A percentile compares a stretch with the other conserved stretches of the same genome.
phyloP scores from a whole-genome alignment of 1,284 basidiomycete species.

The Trametes sp. region DNA sequence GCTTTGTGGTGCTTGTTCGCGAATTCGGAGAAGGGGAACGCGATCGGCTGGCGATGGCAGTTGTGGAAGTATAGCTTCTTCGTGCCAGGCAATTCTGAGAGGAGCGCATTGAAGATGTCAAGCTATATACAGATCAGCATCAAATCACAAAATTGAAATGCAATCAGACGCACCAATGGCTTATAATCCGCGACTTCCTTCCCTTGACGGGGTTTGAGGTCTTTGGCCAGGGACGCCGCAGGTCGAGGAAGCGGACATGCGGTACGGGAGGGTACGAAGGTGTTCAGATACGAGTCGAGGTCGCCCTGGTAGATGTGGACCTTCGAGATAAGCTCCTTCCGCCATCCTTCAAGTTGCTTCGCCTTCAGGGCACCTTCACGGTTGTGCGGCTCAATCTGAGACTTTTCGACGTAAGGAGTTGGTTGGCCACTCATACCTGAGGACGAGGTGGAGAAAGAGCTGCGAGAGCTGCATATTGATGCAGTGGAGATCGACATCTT shows the following conservation, averaged over 20 bases:
- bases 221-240: neutral
- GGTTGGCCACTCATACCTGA: slow-evolving; percentile 12
- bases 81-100: neutral
- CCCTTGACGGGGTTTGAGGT: neutral
- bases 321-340: neutral
- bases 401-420: neutral
- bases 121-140: neutral
- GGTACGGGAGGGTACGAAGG: neutral
- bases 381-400: neutral
- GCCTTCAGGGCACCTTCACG: neutral
- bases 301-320: neutral
- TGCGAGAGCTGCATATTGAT: neutral
- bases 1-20: slow-evolving; percentile 14
- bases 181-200: neutral
- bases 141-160: neutral
- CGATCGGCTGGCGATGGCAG: neutral
- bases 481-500: slow-evolving; percentile 17
- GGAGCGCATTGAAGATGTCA: neutral
- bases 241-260: neutral
- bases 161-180: neutral
- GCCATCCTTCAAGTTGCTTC: neutral
- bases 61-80: slow-evolving; percentile 12
- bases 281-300: neutral
- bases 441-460: neutral
- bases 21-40: slow-evolving; percentile 10